Base-by-base conservation (phyloP, 805 yeast genomes). In the Candida caryicola region DNA sequence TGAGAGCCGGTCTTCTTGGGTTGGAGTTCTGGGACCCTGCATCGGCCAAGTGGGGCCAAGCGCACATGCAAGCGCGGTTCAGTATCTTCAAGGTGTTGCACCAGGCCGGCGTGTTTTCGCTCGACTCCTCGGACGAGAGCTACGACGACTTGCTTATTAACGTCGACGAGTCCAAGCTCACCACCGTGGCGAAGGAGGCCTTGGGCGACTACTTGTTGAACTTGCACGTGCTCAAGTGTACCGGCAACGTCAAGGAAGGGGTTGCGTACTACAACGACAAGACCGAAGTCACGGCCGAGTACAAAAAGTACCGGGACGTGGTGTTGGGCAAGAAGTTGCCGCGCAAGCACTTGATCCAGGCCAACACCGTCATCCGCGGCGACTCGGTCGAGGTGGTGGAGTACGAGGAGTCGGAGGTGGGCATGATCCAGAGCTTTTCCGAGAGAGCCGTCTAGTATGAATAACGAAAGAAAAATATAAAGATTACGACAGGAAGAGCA, bases 1-100 rank as follows among this genome's bases (percentile, higher is more conserved):
- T 88, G 17, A 74, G 95, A 50, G 95, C 95, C 4, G 96, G 96
- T 41, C 67, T 88, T 34, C 54, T 84, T 25, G 91, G 85, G 5
- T 71, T 88, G 55, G 95, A 88, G 60, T 85, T 74, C 58, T 88
- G 95, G 88, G 95, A 88, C 60, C 95, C 95, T 28, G 62, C 63
- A 31, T 74, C 86, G 19, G 66, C 70, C 42, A 87, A 86, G 63
- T 88, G 96, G 95, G 96, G 96, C 21, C 96, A 88, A 66, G 81
- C 96, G 10, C 96, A 88, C 59, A 86, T 87, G 88, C 95, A 87
- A 66, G 96, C 95, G 3, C 73, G 96, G 60, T 88, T 75, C 63
- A 86, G 93, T 23, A 87, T 88, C 49, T 72, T 85, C 73, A 85
- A 85, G 65, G 74, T 82, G 10, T 80, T 85, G 56, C 63, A 84